Base-by-base conservation (phyloP, 73 alveolate species). In the Effrenium voratum region DNA sequence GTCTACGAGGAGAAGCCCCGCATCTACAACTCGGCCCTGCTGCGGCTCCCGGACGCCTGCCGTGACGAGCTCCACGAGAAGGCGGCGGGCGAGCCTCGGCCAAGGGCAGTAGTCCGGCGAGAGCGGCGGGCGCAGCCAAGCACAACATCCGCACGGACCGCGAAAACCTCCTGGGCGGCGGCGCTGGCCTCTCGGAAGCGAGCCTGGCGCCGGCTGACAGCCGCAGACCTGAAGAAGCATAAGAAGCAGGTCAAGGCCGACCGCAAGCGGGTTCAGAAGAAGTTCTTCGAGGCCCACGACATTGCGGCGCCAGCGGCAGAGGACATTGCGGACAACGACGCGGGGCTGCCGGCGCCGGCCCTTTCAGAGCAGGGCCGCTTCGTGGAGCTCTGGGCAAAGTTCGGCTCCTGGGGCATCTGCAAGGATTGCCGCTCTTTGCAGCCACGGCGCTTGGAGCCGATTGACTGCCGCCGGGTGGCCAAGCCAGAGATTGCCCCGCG, bases 401-500 rank as follows among this genome's bases (percentile, higher is more conserved):
- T 36, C 13, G 83, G 83, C 83, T 72, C 83, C 47, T 72, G 83
- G 83, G 50, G 47, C 30, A 72, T 72, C 49, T 72, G 83, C 36
- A 12, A 26, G 3, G n/a, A 10, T 5, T 72, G 83, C 28, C 83
- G 36, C 83, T 30, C 49, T 38, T 24, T 72, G 47, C 83, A 5
- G 47, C 83, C 83, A 24, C 83, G 83, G 30, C 83, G 49, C 4
- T 36, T 72, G 15, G 28, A 38, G 28, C 83, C 83, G 24, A 47
- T 8, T 3, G 83, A 72, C 26, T 38, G 45, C n/a, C 83, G 47
- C 83, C 83, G 83, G 45, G 83, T 38, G 3, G 83, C 83, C 45
- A 38, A n/a, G 45, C 83, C 83, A 12, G n/a, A n/a, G n/a, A n/a
- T n/a, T n/a, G n/a, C 83, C 45, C 49, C 47, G 30, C 15, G 47